Percentiles rank a stretch among this genome's conserved stretches.
These are phyloP conservation scores for Spongospora subterranea DNA, from an alignment of 208 protist species.

Conservation along the genomic window DNA sequence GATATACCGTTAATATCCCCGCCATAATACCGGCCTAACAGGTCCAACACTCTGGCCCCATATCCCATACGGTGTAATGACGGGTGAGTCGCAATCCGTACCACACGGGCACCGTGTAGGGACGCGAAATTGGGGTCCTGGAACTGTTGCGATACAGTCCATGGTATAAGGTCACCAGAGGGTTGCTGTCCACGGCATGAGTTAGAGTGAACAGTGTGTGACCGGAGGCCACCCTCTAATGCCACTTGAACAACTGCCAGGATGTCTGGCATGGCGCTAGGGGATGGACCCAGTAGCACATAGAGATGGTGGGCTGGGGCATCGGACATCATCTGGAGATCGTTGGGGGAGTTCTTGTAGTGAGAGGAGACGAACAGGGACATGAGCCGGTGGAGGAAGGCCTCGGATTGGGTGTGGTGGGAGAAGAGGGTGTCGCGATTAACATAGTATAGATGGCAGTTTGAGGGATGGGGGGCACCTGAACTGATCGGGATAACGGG, in stretches of 20 bases:
- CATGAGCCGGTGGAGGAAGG: constrained; percentile 66
- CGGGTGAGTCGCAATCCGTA: constrained; percentile 98
- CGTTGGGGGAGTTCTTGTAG: constrained; percentile 99
- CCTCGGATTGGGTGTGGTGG: constrained; percentile 87
- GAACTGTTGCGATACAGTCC: constrained; percentile 93
- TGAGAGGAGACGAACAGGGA: constrained; percentile 70
- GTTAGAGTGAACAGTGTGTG: constrained; percentile 8
- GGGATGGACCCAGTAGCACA: constrained; percentile 86
- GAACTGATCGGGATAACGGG: background rate
- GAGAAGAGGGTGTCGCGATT: constrained; percentile 98
- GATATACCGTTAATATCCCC: background rate
- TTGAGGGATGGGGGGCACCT: constrained; percentile 85
- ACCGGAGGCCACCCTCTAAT: constrained; percentile 73
- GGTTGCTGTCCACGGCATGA: constrained; percentile 82
- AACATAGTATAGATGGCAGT: constrained; percentile 95
- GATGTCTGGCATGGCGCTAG: constrained; percentile 88
- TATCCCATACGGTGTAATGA: constrained; percentile 88
- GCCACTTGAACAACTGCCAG: constrained; percentile 93
- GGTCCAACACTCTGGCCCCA: constrained; percentile 34
- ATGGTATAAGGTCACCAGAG: constrained; percentile 99
- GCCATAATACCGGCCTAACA: constrained; percentile 48
- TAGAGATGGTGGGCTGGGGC: constrained; percentile 98
- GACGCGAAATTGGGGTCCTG: constrained; percentile 81
- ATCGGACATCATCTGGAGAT: constrained; percentile 98
- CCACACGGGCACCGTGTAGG: constrained; percentile 92